Conservation (phyloP, 768 basidiomycete genomes). For the Lactarius indigo region DNA sequence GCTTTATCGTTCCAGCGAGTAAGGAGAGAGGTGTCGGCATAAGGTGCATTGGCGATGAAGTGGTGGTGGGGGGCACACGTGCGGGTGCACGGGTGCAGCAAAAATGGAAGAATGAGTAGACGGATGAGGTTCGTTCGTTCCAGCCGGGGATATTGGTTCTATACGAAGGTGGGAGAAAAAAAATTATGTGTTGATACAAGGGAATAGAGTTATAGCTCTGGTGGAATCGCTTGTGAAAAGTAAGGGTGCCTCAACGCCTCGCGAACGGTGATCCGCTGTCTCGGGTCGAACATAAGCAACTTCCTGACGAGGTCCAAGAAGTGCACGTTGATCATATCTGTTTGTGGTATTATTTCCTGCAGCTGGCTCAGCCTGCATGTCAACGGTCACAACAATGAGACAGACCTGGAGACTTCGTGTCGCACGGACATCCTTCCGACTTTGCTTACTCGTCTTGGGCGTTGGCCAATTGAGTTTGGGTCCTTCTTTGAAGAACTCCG, state of each 20-base stretch:
- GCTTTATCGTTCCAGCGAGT: slow-evolving; percentile 20
- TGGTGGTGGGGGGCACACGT: slow-evolving; percentile 6
- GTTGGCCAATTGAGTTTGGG: slow-evolving; percentile 90
- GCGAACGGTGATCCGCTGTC: slow-evolving; percentile 80
- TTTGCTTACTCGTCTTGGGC: slow-evolving; percentile 80
- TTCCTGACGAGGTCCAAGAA: slow-evolving; percentile 87
- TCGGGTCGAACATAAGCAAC: slow-evolving; percentile 87
- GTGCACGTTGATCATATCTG: slow-evolving; percentile 66
- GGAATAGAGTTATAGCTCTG: slow-evolving; percentile 52
- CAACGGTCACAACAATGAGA: slow-evolving; percentile 17
- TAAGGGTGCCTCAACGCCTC: slow-evolving; percentile 88
- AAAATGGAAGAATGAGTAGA: slow-evolving; percentile 9
- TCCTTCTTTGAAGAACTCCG: slow-evolving; percentile 91
- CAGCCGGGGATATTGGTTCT: slow-evolving; percentile 19
- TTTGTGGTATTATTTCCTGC: slow-evolving; percentile 82
- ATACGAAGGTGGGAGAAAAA: slow-evolving; percentile 16
- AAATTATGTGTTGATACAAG: slow-evolving; percentile 8
- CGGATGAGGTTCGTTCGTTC: slow-evolving; percentile 13
- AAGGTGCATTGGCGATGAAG: slow-evolving; percentile 17
- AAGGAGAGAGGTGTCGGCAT: slow-evolving; percentile 11
- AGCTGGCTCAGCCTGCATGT: slow-evolving; percentile 1
- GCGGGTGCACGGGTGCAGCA: slow-evolving; percentile 5
- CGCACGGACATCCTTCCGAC: slow-evolving; percentile 89
- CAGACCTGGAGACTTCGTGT: slow-evolving; percentile 74
- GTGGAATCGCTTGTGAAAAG: slow-evolving; percentile 64